Evolutionary conservation across 176 grass and related monocot species (phyloP).

Genomic region (Lolium perenne): DNA sequence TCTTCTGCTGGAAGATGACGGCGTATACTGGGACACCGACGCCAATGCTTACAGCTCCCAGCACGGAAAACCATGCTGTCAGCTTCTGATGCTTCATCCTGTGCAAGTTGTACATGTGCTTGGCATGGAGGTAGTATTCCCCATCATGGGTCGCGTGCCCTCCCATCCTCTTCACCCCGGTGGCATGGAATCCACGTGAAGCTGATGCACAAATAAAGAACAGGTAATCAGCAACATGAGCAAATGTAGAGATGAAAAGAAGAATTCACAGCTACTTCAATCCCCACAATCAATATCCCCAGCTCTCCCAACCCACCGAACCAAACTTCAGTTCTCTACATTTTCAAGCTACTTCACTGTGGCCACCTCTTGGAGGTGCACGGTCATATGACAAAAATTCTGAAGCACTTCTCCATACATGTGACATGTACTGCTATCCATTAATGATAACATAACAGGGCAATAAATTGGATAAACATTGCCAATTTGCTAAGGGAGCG

Average conservation of each 20-base stretch:
- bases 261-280: not conserved
- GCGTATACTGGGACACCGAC: conserved; percentile 71
- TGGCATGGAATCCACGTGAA: conserved; percentile 73
- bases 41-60: conserved; percentile 58
- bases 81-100: conserved; percentile 81
- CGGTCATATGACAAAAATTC: not conserved
- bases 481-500: not conserved
- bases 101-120: conserved; percentile 98
- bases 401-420: not conserved
- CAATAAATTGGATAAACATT: not conserved
- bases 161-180: conserved; percentile 76
- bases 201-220: conserved; percentile 47
- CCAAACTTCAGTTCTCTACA: conserved; percentile 6
- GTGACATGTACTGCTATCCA: not conserved
- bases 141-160: conserved; percentile 64
- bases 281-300: not conserved
- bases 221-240: not conserved
- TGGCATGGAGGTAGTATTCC: conserved; percentile 80
- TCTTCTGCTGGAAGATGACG: conserved; percentile 81
- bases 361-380: not conserved
- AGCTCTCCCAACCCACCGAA: not conserved
- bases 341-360: not conserved
- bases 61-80: conserved; percentile 58
- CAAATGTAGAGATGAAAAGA: not conserved
- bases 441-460: not conserved